Evolutionary conservation across 805 yeast genomes (phyloP).

Genomic region (Lipomyces sp.): DNA sequence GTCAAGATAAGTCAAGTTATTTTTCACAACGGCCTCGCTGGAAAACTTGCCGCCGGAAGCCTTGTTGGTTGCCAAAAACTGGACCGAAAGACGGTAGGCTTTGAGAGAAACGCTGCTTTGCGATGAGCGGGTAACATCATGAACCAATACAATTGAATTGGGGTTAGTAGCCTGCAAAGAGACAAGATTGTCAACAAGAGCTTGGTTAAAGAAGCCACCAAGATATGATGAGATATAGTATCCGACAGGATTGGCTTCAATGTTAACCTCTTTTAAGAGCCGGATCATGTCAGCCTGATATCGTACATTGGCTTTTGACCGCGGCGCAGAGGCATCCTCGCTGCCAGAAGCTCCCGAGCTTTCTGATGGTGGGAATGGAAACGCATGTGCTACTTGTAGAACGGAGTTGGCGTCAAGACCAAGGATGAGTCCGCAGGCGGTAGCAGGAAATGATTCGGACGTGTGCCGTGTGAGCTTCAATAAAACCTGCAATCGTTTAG

Average conservation of each 20-base stretch:
- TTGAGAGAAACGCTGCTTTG: conserved; percentile 66
- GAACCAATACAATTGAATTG: conserved; percentile 56
- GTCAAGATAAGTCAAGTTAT: conserved; percentile 65
- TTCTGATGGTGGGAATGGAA: conserved; percentile 60
- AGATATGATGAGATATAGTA: conserved; percentile 77
- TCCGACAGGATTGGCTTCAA: conserved; percentile 74
- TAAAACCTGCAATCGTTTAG: conserved; percentile 46
- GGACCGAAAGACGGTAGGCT: conserved; percentile 69
- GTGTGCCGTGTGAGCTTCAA: conserved; percentile 69
- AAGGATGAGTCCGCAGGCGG: conserved; percentile 70
- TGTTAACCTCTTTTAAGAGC: conserved; percentile 63
- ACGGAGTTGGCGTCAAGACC: conserved; percentile 64
- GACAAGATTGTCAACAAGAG: conserved; percentile 68
- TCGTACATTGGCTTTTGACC: conserved; percentile 63
- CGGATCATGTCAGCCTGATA: conserved; percentile 72
- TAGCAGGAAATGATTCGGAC: conserved; percentile 63
- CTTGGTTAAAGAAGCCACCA: conserved; percentile 68
- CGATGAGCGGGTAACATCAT: conserved; percentile 62
- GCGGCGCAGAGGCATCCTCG: conserved; percentile 63
- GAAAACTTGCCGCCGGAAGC: conserved; percentile 62
- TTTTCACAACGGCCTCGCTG: conserved; percentile 63
- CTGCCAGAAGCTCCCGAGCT: conserved; percentile 48
- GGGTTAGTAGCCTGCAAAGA: conserved; percentile 64
- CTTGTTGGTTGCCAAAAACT: conserved; percentile 58
- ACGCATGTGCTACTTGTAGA: conserved; percentile 59